These are phyloP conservation scores for Cystobasidiaceae sp. DNA, from an alignment of 1,284 basidiomycete species.

Conservation along the genomic window DNA sequence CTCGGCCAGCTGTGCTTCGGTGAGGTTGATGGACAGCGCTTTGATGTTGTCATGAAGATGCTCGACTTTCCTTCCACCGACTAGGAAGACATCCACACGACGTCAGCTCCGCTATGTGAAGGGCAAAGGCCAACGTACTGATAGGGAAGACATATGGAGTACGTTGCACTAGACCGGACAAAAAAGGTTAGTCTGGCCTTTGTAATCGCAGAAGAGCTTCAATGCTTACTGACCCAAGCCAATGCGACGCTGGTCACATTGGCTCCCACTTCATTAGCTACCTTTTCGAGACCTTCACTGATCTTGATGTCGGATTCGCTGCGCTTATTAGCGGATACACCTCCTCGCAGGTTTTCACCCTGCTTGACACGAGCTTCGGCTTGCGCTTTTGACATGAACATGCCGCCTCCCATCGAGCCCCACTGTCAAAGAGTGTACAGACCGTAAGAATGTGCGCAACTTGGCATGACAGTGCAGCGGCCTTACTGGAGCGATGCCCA, in stretches of 20 bases:
- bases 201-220: background rate
- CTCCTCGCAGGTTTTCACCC: conserved; percentile 50
- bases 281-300: conserved; percentile 36
- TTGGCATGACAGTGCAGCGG: too few species aligned
- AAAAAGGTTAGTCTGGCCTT: too few species aligned
- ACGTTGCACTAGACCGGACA: background rate
- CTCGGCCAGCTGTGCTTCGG: conserved; percentile 50
- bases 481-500: conserved; percentile 48
- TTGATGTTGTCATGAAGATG: conserved; percentile 54
- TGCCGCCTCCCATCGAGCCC: conserved; percentile 54
- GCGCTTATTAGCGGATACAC: too few species aligned
- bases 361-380: conserved; percentile 48
- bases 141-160: conserved; percentile 35
- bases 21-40: conserved; percentile 51
- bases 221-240: conserved; percentile 6
- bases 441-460: too few species aligned
- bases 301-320: conserved; percentile 44
- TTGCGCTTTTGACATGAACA: conserved; percentile 46
- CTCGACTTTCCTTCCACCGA: conserved; percentile 55
- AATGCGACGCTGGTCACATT: background rate
- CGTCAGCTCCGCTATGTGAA: too few species aligned
- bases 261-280: conserved; percentile 35
- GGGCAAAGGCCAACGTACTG: too few species aligned
- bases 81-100: too few species aligned
- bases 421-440: too few species aligned